A percentile compares a stretch with the other conserved stretches of the same genome.
Evolutionary conservation across 108 stramenopile genomes (phyloP).

Genomic region (Licmophora abbreviata): DNA sequence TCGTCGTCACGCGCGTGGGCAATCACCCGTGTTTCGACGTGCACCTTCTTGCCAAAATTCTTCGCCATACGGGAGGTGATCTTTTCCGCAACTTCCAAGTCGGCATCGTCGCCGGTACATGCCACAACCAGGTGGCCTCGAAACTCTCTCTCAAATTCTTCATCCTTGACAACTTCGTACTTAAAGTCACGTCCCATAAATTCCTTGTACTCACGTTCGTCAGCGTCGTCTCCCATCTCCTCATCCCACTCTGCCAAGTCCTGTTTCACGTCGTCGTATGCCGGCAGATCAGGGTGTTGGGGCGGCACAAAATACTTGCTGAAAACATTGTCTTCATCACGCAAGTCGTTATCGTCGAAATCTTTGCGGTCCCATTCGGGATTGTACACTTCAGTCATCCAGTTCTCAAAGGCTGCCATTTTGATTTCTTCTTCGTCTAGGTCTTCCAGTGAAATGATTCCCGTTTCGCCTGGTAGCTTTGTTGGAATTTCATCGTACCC

Average conservation of each 20-base stretch:
- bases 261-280: slow-evolving; percentile 49
- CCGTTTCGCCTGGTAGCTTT: slow-evolving; percentile 59
- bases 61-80: slow-evolving; percentile 60
- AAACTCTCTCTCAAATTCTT: slow-evolving; percentile 60
- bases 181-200: slow-evolving; percentile 18
- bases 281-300: slow-evolving; percentile 48
- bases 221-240: slow-evolving; percentile 44
- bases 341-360: slow-evolving; percentile 75
- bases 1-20: slow-evolving; percentile 62
- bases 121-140: slow-evolving; percentile 82
- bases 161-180: slow-evolving; percentile 29
- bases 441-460: slow-evolving; percentile 61
- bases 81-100: slow-evolving; percentile 68
- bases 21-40: slow-evolving; percentile 75
- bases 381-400: slow-evolving; percentile 85
- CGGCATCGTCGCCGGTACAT: slow-evolving; percentile 45
- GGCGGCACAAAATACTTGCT: slow-evolving; percentile 50
- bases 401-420: slow-evolving; percentile 76
- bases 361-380: slow-evolving; percentile 69
- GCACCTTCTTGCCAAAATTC: slow-evolving; percentile 70
- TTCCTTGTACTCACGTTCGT: slow-evolving; percentile 47
- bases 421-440: slow-evolving; percentile 80
- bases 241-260: slow-evolving; percentile 53
- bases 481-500: slow-evolving; percentile 71
- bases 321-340: slow-evolving; percentile 73